phyloP scores from a whole-genome alignment of 768 basidiomycete genomes.

The Russula emetica region DNA sequence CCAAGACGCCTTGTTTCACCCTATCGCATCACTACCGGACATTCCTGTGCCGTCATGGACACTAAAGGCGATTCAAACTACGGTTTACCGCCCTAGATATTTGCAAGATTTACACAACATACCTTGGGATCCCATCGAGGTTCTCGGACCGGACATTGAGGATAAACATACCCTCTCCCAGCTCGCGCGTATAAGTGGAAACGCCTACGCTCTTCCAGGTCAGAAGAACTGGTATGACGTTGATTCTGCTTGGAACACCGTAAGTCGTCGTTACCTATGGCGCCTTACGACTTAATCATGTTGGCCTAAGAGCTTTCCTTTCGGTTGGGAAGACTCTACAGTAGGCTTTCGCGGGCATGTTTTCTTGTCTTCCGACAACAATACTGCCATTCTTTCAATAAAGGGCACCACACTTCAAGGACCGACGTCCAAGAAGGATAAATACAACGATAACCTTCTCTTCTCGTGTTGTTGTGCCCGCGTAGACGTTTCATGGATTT shows the following conservation, averaged over 20 bases:
- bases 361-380: slow-evolving; percentile 72
- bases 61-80: slow-evolving; percentile 49
- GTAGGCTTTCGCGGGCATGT: slow-evolving; percentile 90
- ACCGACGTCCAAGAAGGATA: slow-evolving; percentile 85
- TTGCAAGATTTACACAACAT: slow-evolving; percentile 45
- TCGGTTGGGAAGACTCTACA: slow-evolving; percentile 63
- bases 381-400: slow-evolving; percentile 81
- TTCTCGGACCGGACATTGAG: slow-evolving; percentile 71
- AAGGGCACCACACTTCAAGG: slow-evolving; percentile 87
- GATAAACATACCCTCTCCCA: slow-evolving; percentile 77
- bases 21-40: slow-evolving; percentile 4
- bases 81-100: slow-evolving; percentile 58
- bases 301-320: slow-evolving; percentile 61
- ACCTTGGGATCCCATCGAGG: slow-evolving; percentile 63
- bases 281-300: neutral
- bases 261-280: slow-evolving; percentile 17
- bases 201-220: slow-evolving; percentile 79
- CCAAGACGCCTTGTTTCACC: neutral
- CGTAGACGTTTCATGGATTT: slow-evolving; percentile 82
- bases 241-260: slow-evolving; percentile 65
- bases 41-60: slow-evolving; percentile 24
- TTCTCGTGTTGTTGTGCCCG: slow-evolving; percentile 94
- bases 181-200: slow-evolving; percentile 81
- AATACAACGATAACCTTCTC: slow-evolving; percentile 85
- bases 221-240: slow-evolving; percentile 78